Conservation (phyloP, 441 rosid species). For the Eruca vesicaria region DNA sequence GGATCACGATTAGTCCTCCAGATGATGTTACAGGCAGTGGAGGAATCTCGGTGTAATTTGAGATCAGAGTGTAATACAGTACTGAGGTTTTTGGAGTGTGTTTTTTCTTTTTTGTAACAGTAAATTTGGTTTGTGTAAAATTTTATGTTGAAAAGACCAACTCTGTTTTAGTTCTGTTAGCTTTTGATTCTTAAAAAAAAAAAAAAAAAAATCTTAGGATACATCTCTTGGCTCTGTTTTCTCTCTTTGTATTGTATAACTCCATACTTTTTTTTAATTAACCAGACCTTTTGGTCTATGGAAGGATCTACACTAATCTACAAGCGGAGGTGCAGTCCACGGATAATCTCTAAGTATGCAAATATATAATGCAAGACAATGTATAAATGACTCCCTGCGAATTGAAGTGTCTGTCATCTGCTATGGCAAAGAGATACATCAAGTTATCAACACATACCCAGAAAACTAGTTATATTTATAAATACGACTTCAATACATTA, state of each 20-base stretch:
- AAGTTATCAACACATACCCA: background rate
- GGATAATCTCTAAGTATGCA: background rate
- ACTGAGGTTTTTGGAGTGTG: slow-evolving; percentile 5
- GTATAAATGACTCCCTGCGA: background rate
- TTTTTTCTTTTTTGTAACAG: slow-evolving; percentile 12
- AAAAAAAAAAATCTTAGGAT: background rate
- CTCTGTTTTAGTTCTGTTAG: slow-evolving; percentile 8
- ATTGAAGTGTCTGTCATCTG: background rate
- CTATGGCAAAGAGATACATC: background rate
- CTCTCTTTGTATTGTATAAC: background rate
- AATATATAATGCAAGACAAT: background rate
- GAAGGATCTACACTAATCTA: too few species aligned
- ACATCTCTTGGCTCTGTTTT: background rate
- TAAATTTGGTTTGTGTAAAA: slow-evolving; percentile 29
- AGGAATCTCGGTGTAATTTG: slow-evolving; percentile 25
- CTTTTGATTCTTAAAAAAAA: background rate
- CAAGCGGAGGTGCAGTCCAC: background rate
- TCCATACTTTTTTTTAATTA: too few species aligned
- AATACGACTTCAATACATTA: background rate
- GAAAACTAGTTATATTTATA: background rate
- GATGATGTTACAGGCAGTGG: slow-evolving; percentile 30
- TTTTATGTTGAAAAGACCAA: slow-evolving; percentile 15
- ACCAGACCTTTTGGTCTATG: background rate
- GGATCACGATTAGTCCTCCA: slow-evolving; percentile 72
- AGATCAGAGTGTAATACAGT: slow-evolving; percentile 3